Conservation (phyloP, 2,329 filamentous ascomycete genomes). For the Pyrenochaeta sp. region DNA sequence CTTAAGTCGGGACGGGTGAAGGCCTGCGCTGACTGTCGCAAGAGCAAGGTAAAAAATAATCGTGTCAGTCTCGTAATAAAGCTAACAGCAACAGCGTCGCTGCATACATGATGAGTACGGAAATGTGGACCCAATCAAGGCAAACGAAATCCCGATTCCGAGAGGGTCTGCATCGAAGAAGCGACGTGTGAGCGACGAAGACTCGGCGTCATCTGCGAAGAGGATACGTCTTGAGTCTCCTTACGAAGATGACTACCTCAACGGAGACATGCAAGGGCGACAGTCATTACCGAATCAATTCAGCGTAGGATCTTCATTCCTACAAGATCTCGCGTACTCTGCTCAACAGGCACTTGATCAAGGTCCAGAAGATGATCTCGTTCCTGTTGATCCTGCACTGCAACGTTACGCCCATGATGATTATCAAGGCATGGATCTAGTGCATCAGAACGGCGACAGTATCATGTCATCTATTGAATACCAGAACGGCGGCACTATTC, state of each 20-base stretch:
- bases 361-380: conserved; percentile 28
- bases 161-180: conserved; percentile 64
- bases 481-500: conserved; percentile 19
- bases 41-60: conserved; percentile 67
- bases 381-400: conserved; percentile 39
- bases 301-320: conserved; percentile 23
- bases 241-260: conserved; percentile 28
- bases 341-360: conserved; percentile 37
- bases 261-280: conserved; percentile 31
- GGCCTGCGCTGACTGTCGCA: conserved; percentile 71
- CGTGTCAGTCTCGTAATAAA: neutral
- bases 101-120: conserved; percentile 72
- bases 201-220: conserved; percentile 25
- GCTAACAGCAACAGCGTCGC: conserved; percentile 60
- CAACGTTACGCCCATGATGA: conserved; percentile 29
- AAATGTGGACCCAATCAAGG: conserved; percentile 69
- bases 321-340: conserved; percentile 38
- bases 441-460: conserved; percentile 28
- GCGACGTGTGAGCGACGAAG: conserved; percentile 53
- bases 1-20: conserved; percentile 67
- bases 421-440: conserved; percentile 21
- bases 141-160: conserved; percentile 66
- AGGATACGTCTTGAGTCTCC: conserved; percentile 40
- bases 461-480: conserved; percentile 46
- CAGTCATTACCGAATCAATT: conserved; percentile 33